Evolutionary conservation across 2,329 filamentous ascomycete genomes (phyloP), one percentile per base, ranked within the genome.

Genomic region (Teratosphaeria nubilosa): DNA sequence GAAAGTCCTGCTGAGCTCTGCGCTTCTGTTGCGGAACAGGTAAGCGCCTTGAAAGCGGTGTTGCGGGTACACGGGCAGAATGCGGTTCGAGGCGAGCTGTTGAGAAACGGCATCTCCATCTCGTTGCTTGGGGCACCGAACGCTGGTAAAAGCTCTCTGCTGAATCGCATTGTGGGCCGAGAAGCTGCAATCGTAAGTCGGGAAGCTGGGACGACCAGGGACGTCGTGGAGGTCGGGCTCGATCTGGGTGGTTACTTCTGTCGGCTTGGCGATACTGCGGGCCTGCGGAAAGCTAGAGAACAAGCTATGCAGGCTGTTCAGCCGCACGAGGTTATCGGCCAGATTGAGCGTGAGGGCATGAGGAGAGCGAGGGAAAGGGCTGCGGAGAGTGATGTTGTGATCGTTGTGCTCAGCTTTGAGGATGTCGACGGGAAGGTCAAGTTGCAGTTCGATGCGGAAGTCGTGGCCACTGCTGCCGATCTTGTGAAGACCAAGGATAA

Each of bases 161-260:
- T 99, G 74, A 99, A 99, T 70, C 78, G 86, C 24, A 82, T 99
- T 55, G 90, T 96, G 2, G 92, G 94, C 0, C 81, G 91, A 56
- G 92, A 97, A 71, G 94, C 94, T 2, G 95, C 91, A 3, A 99
- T 99, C 66, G 94, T 99, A 7, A 96, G 91, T 51, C 81, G 85
- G 0, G 91, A 97, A 75, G 91, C 91, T 45, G 94, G 94, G 0
- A 99, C 94, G 0, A 99, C 94, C 6, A 78, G 94, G 60, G 94
- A 99, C 75, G 86, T 99, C 56, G 86, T 99, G 11, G 94, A 99
- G 75, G 88, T 94, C 0, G 87, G 87, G 30, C 80, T 99, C 27
- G 94, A 99, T 74, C 80, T 99, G 53, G 85, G 86, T 0, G 94
- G 94, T 0, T 99, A 88, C 76, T 84, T 95, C 54, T 95, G 91